phyloP scores from a whole-genome alignment of 768 basidiomycete genomes.

The Ramaria rubella region DNA sequence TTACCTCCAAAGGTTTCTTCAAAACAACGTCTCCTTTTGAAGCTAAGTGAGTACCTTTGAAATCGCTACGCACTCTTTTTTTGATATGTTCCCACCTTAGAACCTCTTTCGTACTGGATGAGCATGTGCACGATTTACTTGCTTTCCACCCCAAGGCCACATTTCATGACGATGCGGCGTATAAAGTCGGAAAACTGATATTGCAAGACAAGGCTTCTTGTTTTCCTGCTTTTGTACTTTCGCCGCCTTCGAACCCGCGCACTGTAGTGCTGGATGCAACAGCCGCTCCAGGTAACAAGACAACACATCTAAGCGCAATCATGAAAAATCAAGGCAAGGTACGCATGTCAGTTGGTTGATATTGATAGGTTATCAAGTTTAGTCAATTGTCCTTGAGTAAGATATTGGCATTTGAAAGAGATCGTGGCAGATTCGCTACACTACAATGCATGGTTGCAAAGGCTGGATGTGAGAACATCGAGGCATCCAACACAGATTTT shows the following conservation, averaged over 20 bases:
- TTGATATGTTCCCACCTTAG: constrained; percentile 26
- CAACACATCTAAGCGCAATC: constrained; percentile 84
- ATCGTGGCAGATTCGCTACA: constrained; percentile 73
- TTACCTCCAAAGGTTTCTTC: constrained; percentile 50
- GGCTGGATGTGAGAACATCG: constrained; percentile 77
- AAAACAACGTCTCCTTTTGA: constrained; percentile 42
- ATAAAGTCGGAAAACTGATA: constrained; percentile 75
- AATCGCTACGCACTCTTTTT: background rate
- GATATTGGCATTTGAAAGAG: constrained; percentile 87
- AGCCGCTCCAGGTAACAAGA: constrained; percentile 97
- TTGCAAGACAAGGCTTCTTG: constrained; percentile 98
- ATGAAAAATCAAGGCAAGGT: constrained; percentile 83
- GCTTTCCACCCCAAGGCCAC: constrained; percentile 61
- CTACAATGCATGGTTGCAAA: constrained; percentile 80
- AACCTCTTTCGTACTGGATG: constrained; percentile 63
- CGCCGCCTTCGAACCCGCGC: constrained; percentile 50
- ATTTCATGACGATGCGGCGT: constrained; percentile 67
- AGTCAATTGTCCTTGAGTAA: constrained; percentile 21
- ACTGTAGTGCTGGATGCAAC: constrained; percentile 84
- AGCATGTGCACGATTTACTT: constrained; percentile 77
- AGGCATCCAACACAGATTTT: constrained; percentile 76
- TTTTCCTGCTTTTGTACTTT: constrained; percentile 86
- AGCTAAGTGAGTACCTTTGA: constrained; percentile 37
- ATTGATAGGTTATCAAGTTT: background rate
- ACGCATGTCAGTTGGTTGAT: constrained; percentile 14